Percentiles rank a stretch among this genome's conserved stretches.
Evolutionary conservation across 73 alveolate genomes (phyloP).

Genomic region (Stentor coeruleus): DNA sequence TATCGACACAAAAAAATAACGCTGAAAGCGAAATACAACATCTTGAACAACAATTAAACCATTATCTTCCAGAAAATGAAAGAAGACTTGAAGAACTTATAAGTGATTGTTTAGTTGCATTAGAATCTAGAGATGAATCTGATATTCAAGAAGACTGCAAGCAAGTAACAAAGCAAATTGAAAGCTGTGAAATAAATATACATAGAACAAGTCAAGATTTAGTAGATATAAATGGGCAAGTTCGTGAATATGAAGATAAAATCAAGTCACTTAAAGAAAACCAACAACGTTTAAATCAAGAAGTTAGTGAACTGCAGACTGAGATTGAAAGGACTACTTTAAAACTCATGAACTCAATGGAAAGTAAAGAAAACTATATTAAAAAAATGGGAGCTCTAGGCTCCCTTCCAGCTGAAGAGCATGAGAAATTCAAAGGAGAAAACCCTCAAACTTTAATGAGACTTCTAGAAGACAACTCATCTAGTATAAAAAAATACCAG

Average conservation of each 20-base stretch:
- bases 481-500: slow-evolving; percentile 33
- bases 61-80: slow-evolving; percentile 47
- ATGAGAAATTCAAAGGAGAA: slow-evolving; percentile 18
- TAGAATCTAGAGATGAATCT: slow-evolving; percentile 43
- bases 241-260: slow-evolving; percentile 44
- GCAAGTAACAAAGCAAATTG: neutral
- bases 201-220: neutral
- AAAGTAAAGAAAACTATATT: slow-evolving; percentile 49
- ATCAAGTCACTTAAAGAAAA: slow-evolving; percentile 45
- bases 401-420: slow-evolving; percentile 34
- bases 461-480: slow-evolving; percentile 18
- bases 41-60: slow-evolving; percentile 48
- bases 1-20: slow-evolving; percentile 49
- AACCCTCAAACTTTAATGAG: slow-evolving; percentile 22
- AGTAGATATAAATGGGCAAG: neutral
- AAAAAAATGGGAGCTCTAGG: slow-evolving; percentile 55
- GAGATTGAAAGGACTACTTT: slow-evolving; percentile 46
- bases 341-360: slow-evolving; percentile 32
- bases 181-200: neutral
- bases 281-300: slow-evolving; percentile 37
- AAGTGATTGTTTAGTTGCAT: slow-evolving; percentile 35
- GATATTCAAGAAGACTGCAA: slow-evolving; percentile 38
- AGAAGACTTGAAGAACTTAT: slow-evolving; percentile 49
- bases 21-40: slow-evolving; percentile 41
- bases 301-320: slow-evolving; percentile 43